These are phyloP conservation scores for Trichophaea hybrida DNA, from an alignment of 2,329 filamentous ascomycete species.

Conservation along the genomic window DNA sequence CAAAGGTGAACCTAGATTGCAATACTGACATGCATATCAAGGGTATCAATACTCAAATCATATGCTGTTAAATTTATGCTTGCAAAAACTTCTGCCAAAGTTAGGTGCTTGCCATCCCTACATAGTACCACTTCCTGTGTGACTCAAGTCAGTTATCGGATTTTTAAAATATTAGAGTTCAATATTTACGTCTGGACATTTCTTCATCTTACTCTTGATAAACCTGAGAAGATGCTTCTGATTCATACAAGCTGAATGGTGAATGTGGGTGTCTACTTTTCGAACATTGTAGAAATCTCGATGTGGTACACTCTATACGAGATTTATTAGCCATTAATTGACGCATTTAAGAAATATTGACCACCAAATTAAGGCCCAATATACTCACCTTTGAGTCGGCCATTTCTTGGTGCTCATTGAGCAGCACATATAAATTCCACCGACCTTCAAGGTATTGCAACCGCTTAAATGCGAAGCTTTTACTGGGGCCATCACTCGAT, in stretches of 20 bases:
- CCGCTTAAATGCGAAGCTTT: conserved; percentile 90
- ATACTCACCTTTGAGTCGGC: conserved; percentile 63
- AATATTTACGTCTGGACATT: conserved; percentile 52
- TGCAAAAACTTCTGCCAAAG: conserved; percentile 83
- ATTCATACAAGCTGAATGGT: conserved; percentile 99
- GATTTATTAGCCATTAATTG: not conserved
- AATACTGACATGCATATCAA: conserved; percentile 83
- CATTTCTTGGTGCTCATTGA: conserved; percentile 96
- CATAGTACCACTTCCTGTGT: conserved; percentile 65
- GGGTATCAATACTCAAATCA: conserved; percentile 91
- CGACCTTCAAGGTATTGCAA: conserved; percentile 93
- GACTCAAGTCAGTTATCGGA: not conserved
- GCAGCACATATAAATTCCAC: conserved; percentile 81
- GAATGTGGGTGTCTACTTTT: conserved; percentile 97
- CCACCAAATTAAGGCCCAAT: not conserved
- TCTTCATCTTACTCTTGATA: conserved; percentile 99
- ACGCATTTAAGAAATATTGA: not conserved
- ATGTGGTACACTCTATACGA: conserved; percentile 60
- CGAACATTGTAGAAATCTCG: conserved; percentile 98
- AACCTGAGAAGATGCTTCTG: conserved; percentile 96
- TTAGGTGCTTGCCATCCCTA: conserved; percentile 82
- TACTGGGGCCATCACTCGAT: conserved; percentile 90
- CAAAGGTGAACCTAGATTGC: not conserved
- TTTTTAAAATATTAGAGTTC: not conserved
- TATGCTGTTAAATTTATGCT: conserved; percentile 96